Conservation (phyloP, 768 basidiomycete genomes). For the Russula compacta region DNA sequence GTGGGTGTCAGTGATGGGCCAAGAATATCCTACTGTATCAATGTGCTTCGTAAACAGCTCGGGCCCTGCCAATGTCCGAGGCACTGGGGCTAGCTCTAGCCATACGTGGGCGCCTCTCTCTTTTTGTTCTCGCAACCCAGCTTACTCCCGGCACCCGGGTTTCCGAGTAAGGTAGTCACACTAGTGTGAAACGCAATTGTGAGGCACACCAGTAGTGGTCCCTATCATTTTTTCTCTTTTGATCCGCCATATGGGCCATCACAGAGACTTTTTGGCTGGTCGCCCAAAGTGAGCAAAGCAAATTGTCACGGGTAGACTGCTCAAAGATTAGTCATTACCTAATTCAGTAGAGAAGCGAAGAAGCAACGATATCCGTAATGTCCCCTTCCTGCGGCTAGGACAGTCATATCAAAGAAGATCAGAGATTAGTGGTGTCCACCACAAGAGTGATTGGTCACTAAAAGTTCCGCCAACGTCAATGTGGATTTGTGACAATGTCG, state of each 20-base stretch:
- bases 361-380: no score
- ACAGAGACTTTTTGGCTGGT: no score
- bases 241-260: not conserved
- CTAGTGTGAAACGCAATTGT: not conserved
- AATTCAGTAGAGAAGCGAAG: no score
- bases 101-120: no score
- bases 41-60: not conserved
- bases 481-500: constrained; percentile 15
- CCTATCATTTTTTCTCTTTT: not conserved
- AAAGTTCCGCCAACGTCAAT: constrained; percentile 11
- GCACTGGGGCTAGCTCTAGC: not conserved
- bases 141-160: no score
- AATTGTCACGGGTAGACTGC: no score
- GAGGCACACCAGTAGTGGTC: not conserved
- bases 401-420: not conserved
- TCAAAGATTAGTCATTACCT: no score
- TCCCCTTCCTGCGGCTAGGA: no score
- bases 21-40: no score
- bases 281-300: no score
- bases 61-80: not conserved
- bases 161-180: not conserved
- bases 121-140: no score
- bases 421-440: constrained; percentile 1
- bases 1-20: no score
- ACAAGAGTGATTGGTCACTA: not conserved